Evolutionary conservation across 768 basidiomycete genomes (phyloP), one percentile per base, ranked within the genome.

Genomic region (Suillus occidentalis): DNA sequence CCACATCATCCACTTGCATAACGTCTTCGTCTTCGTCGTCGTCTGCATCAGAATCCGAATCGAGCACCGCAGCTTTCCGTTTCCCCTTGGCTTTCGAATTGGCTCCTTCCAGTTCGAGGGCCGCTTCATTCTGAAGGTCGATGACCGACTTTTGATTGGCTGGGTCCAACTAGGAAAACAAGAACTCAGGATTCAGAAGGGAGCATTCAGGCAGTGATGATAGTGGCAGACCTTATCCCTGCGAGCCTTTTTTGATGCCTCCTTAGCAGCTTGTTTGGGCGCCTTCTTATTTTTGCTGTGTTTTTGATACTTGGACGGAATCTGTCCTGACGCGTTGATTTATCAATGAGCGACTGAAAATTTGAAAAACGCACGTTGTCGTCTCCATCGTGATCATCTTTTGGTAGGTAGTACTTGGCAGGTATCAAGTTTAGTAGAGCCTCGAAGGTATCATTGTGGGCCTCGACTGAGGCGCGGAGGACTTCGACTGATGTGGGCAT

Each of bases 191-290:
- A 61, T 22, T 42, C 39, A n/a, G 18, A 28, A 37, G 58, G n/a
- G 55, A 53, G 57, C 45, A 31, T 34, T 34, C 3, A 37, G 18
- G 14, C 5, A 9, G 31, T n/a, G 12, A 60, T 20, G 13, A 63
- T 34, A 43, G 42, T 3, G 37, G 25, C 61, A 37, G 45, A 92
- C 95, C 85, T 95, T 96, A 63, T 92, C 91, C 50, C 88, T 84
- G 74, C 90, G 93, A 0, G 94, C 94, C 71, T 94, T 95, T 77
- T 91, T 94, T 13, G 91, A 87, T 1, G 89, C 91, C 75, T 96
- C 94, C 73, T 97, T 95, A 42, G 93, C 82, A 50, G 89, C 89
- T 71, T 96, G 94, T 72, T 93, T 95, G 3, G 90, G 85, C 28
- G 89, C 85, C 68, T 91, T 90, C 79, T 84, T 83, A 69, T 94